Conservation (phyloP, 352 stramenopile species). For the Halophytophthora polymorphica region DNA sequence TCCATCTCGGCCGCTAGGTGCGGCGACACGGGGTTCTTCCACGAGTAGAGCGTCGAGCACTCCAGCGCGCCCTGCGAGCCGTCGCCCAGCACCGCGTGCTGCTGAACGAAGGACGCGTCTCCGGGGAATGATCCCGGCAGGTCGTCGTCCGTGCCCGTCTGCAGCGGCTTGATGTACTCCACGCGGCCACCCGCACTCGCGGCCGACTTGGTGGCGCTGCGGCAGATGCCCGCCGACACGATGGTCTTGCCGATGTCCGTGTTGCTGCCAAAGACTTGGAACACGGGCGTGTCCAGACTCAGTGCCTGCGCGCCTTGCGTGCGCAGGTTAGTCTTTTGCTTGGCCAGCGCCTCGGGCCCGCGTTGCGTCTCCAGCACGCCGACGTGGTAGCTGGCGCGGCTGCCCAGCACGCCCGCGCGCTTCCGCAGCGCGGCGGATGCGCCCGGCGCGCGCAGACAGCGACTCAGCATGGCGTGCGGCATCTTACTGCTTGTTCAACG, state of each 20-base stretch:
- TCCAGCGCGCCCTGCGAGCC: conserved; percentile 24
- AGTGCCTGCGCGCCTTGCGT: conserved; percentile 45
- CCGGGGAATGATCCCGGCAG: conserved; percentile 47
- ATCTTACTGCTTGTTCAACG: background rate
- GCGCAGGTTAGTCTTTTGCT: conserved; percentile 49
- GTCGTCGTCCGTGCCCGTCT: conserved; percentile 86
- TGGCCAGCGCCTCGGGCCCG: conserved; percentile 26
- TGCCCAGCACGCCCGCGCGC: background rate
- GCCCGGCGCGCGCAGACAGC: conserved; percentile 5
- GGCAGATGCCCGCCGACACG: conserved; percentile 91
- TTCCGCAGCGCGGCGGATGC: conserved; percentile 1
- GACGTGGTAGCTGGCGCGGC: conserved; percentile 35
- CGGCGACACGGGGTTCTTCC: conserved; percentile 92
- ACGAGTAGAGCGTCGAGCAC: conserved; percentile 91
- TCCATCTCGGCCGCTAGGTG: conserved; percentile 91
- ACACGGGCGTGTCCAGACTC: conserved; percentile 66
- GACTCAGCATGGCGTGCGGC: conserved; percentile 17
- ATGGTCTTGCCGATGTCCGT: conserved; percentile 98
- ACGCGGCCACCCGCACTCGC: conserved; percentile 26
- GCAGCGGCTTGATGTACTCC: conserved; percentile 96
- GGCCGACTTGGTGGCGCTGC: conserved; percentile 42
- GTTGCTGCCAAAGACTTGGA: conserved; percentile 96
- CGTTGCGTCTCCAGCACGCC: conserved; percentile 36
- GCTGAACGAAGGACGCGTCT: conserved; percentile 85
- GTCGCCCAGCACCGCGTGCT: conserved; percentile 28